Evolutionary conservation across 169 alveolate species (phyloP), one percentile per base, ranked within the genome.

Genomic region (Plasmodium knowlesi): DNA sequence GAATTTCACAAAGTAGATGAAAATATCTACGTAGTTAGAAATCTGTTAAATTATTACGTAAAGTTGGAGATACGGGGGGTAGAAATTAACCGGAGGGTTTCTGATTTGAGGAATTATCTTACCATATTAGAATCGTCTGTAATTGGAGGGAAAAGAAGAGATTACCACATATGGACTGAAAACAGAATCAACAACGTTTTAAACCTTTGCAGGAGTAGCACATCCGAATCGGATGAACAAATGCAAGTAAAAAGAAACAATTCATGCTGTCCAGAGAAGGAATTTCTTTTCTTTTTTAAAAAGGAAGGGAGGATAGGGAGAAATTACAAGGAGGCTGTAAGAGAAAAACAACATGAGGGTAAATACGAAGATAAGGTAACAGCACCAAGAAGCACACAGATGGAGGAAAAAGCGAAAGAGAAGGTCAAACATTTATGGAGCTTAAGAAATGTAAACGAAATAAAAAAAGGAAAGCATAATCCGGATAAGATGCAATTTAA

Each of bases 1-100:
- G 84, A 39, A n/a, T 84, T 84, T 73, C 61, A 54, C 57, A 71
- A 84, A 73, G 78, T 84, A 32, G 84, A 46, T 16, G 93, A 84
- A 84, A 84, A 41, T 46, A 41, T 84, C 5, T 73, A 73, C 53
- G 78, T 73, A 50, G 61, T 71, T 72, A 84, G 30, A 22, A 28
- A 79, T 43, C 53, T 84, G 19, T 53, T 84, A 37, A 73, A 73
- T 84, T 53, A 84, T 73, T 84, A 84, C 93, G 39, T 41, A 22
- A 19, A 30, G 39, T 37, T 70, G 39, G 50, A 70, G 76, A 22
- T 9, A 70, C 39, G 1, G 6, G 16, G 57, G 25, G 57, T 54
- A 37, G 80, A 53, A 37, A 37, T 28, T 12, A 28, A 73, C 34
- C 6, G 22, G 28, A 72, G 82, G 32, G 8, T 28, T 30, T 5